A percentile compares a stretch with the other conserved stretches of the same genome.
phyloP scores from a whole-genome alignment of 1,284 basidiomycete genomes.

The Tilletia indica region DNA sequence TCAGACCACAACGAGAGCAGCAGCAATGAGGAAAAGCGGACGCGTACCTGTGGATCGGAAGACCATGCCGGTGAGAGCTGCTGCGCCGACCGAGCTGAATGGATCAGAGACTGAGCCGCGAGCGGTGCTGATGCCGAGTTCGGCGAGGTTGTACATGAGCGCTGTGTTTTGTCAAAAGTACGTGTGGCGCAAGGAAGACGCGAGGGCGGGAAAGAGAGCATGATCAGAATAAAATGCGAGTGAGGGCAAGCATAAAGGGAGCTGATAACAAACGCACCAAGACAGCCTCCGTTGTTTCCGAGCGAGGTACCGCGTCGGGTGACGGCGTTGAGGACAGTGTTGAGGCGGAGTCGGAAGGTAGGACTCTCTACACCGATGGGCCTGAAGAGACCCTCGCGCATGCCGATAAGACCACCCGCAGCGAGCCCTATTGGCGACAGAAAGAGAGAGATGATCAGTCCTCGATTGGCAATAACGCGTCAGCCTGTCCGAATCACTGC shows the following conservation, averaged over 20 bases:
- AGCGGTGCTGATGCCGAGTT: constrained; percentile 83
- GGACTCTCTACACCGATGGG: constrained; percentile 64
- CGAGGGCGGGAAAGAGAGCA: neutral
- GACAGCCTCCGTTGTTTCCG: constrained; percentile 95
- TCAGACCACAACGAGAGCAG: too few relatives aligned
- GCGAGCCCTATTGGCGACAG: constrained; percentile 72
- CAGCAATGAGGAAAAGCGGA: too few relatives aligned
- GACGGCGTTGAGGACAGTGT: constrained; percentile 92
- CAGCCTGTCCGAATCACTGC: neutral
- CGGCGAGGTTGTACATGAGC: constrained; percentile 92
- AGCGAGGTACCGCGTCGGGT: constrained; percentile 95
- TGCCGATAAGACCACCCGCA: constrained; percentile 89
- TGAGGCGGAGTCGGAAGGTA: constrained; percentile 79
- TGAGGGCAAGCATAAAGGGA: neutral
- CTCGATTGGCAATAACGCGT: too few relatives aligned
- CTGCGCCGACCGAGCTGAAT: constrained; percentile 85
- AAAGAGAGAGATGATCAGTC: constrained; percentile 51
- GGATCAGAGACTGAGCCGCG: constrained; percentile 84
- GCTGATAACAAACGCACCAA: constrained; percentile 66
- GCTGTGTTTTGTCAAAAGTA: constrained; percentile 61
- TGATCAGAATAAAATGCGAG: neutral
- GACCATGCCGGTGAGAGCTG: constrained; percentile 82
- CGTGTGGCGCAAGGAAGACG: neutral
- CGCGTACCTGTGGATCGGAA: constrained; percentile 87
- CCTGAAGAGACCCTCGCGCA: constrained; percentile 86